These are phyloP conservation scores for Lactarius psammicola DNA, from an alignment of 768 basidiomycete genomes.

Conservation along the genomic window DNA sequence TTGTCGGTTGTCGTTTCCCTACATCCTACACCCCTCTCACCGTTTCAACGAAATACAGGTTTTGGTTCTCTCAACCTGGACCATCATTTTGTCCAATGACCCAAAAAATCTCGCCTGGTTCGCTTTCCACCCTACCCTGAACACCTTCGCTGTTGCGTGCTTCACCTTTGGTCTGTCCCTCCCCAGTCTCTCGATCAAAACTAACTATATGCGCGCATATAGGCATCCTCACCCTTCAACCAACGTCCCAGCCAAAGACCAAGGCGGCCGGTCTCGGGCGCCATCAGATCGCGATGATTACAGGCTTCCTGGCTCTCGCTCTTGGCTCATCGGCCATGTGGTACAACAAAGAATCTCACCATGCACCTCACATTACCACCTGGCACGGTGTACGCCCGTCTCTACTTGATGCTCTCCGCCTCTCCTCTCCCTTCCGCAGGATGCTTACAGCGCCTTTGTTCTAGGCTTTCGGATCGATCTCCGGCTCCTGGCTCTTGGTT, in stretches of 20 bases:
- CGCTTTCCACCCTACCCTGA: conserved; percentile 61
- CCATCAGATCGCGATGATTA: conserved; percentile 64
- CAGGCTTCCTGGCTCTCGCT: conserved; percentile 55
- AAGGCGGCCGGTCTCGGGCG: conserved; percentile 65
- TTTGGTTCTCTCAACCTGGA: conserved; percentile 42
- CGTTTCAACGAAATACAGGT: conserved; percentile 10
- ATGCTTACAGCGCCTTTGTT: conserved; percentile 2
- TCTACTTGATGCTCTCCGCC: conserved; percentile 9
- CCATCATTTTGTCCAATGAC: conserved; percentile 44
- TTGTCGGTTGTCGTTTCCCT: not conserved
- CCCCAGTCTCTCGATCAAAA: not conserved
- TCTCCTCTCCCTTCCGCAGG: not conserved
- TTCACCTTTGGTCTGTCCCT: conserved; percentile 58
- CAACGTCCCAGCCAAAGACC: conserved; percentile 61
- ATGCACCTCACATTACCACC: conserved; percentile 57
- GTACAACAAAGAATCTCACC: conserved; percentile 55
- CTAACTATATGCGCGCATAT: conserved; percentile 7
- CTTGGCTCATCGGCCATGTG: conserved; percentile 62
- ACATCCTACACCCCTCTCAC: not conserved
- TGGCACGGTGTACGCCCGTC: conserved; percentile 67
- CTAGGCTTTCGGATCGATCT: conserved; percentile 63
- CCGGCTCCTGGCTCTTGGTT: conserved; percentile 57
- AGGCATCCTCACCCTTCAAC: conserved; percentile 78
- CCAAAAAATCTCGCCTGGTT: conserved; percentile 58
- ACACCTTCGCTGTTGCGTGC: conserved; percentile 52